phyloP scores from a whole-genome alignment of 148 eudicot species.

The Selenicereus undatus region DNA sequence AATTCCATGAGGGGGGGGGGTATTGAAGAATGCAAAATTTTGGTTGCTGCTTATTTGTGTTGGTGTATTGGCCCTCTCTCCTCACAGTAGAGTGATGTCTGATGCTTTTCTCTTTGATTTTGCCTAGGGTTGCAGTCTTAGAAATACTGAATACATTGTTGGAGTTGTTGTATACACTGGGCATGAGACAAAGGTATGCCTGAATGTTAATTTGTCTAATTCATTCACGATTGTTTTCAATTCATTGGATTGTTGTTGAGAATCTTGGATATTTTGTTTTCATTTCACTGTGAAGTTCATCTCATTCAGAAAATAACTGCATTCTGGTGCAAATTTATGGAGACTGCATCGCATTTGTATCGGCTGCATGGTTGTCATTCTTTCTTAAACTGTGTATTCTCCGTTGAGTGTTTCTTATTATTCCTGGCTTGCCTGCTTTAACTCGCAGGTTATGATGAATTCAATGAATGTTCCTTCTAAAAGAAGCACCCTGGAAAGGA shows the following conservation, averaged over 20 bases:
- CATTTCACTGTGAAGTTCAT: background rate
- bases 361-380: slow-evolving; percentile 6
- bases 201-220: background rate
- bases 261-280: slow-evolving; percentile 3
- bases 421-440: slow-evolving; percentile 14
- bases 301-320: background rate
- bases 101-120: slow-evolving; percentile 27
- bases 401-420: background rate
- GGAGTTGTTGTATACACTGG: slow-evolving; percentile 88
- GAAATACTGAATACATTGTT: slow-evolving; percentile 85
- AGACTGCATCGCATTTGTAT: background rate
- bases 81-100: background rate
- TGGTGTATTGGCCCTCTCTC: background rate
- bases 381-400: background rate
- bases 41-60: slow-evolving; percentile 4
- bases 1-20: background rate
- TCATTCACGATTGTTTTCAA: background rate
- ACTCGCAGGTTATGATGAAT: slow-evolving; percentile 97
- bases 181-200: slow-evolving; percentile 84
- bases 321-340: slow-evolving; percentile 1
- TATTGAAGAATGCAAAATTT: background rate
- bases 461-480: slow-evolving; percentile 98
- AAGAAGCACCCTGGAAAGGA: slow-evolving; percentile 95
- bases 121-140: slow-evolving; percentile 83
- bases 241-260: slow-evolving; percentile 6